Evolutionary conservation across 208 protist genomes (phyloP).

Genomic region (Leishmania turanica): DNA sequence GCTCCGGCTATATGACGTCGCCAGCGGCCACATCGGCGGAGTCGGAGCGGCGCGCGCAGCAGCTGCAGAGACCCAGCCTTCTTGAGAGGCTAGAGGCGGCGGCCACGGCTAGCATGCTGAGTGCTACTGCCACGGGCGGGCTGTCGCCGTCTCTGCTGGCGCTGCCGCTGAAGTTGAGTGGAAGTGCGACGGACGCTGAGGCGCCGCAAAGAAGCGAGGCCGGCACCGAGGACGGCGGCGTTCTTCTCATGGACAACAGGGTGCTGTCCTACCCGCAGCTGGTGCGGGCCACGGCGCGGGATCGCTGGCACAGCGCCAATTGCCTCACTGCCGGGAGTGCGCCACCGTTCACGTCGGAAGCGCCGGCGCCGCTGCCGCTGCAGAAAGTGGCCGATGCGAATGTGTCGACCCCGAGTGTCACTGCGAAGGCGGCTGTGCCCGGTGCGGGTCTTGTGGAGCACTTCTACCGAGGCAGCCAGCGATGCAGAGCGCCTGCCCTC

Average conservation of each 20-base stretch:
- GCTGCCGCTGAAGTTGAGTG: not conserved
- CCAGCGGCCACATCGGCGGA: constrained; percentile 1
- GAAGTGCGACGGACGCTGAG: not conserved
- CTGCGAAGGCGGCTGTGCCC: not conserved
- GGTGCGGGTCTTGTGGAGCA: constrained; percentile 12
- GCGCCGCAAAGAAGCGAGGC: not conserved
- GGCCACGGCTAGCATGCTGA: constrained; percentile 9
- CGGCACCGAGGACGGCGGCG: not conserved
- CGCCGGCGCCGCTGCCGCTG: not conserved
- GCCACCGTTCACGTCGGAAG: not conserved
- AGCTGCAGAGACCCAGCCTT: constrained; percentile 7
- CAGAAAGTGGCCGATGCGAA: not conserved
- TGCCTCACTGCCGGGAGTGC: constrained; percentile 22
- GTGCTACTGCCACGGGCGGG: not conserved
- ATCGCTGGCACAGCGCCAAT: constrained; percentile 36
- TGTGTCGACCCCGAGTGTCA: not conserved
- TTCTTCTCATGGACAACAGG: constrained; percentile 19
- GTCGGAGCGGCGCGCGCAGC: constrained; percentile 13
- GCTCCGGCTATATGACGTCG: constrained; percentile 12
- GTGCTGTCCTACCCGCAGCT: constrained; percentile 15
- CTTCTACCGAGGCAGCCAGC: constrained; percentile 26
- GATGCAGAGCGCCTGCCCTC: constrained; percentile 15
- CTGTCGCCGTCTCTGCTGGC: not conserved
- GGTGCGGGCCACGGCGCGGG: constrained; percentile 22
- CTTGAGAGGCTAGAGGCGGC: constrained; percentile 16